phyloP scores from a whole-genome alignment of 352 stramenopile species.

The Phytophthora syringae region DNA sequence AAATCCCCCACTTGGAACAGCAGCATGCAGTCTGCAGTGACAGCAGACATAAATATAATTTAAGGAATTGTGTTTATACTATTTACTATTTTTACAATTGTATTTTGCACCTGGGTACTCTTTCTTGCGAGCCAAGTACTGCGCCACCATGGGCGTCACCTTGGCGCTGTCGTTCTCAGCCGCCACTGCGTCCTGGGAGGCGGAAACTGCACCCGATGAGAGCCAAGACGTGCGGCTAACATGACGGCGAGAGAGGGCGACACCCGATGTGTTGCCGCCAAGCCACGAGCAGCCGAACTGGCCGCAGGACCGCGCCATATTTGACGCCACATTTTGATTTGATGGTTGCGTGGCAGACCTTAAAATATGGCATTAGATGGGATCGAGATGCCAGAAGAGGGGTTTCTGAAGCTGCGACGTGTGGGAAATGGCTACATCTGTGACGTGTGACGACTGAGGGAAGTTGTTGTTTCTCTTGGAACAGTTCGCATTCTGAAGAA shows the following conservation, averaged over 20 bases:
- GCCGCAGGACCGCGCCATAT: slow-evolving; percentile 1
- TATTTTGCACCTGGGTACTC: slow-evolving; percentile 63
- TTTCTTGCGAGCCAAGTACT: slow-evolving; percentile 79
- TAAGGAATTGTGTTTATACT: not conserved
- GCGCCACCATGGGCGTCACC: slow-evolving; percentile 71
- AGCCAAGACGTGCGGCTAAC: slow-evolving; percentile 14
- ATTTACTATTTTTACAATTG: not conserved
- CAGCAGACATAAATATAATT: not conserved
- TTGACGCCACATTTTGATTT: slow-evolving; percentile 19
- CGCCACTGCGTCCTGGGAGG: not conserved
- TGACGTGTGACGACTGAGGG: too few relatives aligned
- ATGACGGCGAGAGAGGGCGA: slow-evolving; percentile 8
- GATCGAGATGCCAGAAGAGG: not conserved
- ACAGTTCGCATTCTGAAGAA: too few relatives aligned
- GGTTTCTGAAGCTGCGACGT: slow-evolving; percentile 12
- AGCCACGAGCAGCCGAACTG: slow-evolving; percentile 20
- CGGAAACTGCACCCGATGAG: slow-evolving; percentile 14
- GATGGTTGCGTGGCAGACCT: not conserved
- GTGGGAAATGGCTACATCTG: slow-evolving; percentile 11
- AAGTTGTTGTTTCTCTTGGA: too few relatives aligned
- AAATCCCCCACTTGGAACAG: slow-evolving; percentile 88
- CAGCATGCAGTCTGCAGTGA: slow-evolving; percentile 73
- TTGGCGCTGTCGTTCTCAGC: slow-evolving; percentile 17
- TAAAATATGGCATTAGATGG: slow-evolving; percentile 1
- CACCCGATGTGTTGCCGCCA: not conserved